Evolutionary conservation across 2,329 filamentous ascomycete species (phyloP).

Genomic region (Elsinoe perseae): DNA sequence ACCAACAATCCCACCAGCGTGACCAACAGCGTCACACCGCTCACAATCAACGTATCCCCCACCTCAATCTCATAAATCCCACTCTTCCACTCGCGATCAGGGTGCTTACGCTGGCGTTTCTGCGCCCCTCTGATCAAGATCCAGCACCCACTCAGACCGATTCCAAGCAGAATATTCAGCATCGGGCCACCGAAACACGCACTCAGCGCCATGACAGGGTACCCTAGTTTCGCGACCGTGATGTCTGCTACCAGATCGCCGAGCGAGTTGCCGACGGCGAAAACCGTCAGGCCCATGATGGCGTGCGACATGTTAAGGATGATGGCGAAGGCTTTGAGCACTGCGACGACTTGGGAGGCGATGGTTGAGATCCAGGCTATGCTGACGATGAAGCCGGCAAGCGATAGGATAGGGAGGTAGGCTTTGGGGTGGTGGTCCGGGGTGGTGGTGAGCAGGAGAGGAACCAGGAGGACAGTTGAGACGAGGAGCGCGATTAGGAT

Average conservation of each 20-base stretch:
- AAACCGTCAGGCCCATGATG: constrained; percentile 87
- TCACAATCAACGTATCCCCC: constrained; percentile 76
- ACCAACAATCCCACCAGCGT: constrained; percentile 73
- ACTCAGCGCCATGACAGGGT: constrained; percentile 89
- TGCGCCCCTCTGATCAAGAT: constrained; percentile 70
- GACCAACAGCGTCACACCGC: constrained; percentile 70
- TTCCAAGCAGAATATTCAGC: constrained; percentile 92
- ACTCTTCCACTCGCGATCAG: constrained; percentile 56
- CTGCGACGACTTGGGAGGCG: constrained; percentile 88
- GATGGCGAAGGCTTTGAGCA: constrained; percentile 86
- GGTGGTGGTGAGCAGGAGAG: constrained; percentile 62
- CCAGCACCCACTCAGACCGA: constrained; percentile 83
- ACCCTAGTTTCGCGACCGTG: constrained; percentile 85
- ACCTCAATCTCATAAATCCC: constrained; percentile 77
- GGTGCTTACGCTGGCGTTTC: constrained; percentile 58
- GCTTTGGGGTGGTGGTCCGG: constrained; percentile 55
- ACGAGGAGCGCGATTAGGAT: constrained; percentile 36
- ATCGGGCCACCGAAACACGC: constrained; percentile 98
- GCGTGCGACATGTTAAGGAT: constrained; percentile 91
- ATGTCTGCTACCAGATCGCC: constrained; percentile 92
- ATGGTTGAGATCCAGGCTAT: constrained; percentile 97
- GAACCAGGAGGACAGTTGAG: constrained; percentile 58
- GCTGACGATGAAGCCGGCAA: constrained; percentile 81
- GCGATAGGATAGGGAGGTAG: constrained; percentile 65
- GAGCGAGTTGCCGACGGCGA: constrained; percentile 90